Conservation (phyloP, 768 basidiomycete genomes). For the Kwoniella shandongensis region DNA sequence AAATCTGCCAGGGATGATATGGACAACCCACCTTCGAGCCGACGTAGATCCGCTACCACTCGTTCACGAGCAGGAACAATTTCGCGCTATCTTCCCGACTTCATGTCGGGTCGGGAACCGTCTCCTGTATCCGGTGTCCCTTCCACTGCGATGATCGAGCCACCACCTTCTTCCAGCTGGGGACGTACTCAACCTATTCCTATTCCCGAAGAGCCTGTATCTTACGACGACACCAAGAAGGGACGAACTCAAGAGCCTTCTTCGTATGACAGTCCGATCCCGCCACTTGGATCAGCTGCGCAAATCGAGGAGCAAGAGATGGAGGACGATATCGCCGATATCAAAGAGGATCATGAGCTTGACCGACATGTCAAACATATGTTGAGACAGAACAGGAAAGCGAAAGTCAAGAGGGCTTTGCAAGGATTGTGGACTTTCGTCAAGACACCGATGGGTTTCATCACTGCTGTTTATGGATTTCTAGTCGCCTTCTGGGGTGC, state of each 20-base stretch:
- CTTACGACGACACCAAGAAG: not conserved
- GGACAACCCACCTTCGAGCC: not conserved
- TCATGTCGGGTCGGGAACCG: not conserved
- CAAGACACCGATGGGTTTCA: slow-evolving; percentile 76
- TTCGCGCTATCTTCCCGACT: slow-evolving; percentile 5
- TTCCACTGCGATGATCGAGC: not conserved
- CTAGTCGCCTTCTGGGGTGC: slow-evolving; percentile 82
- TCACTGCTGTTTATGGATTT: slow-evolving; percentile 75
- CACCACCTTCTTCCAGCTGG: slow-evolving; percentile 2
- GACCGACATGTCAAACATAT: slow-evolving; percentile 79
- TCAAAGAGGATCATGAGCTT: slow-evolving; percentile 55
- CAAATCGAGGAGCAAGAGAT: slow-evolving; percentile 16
- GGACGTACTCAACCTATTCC: slow-evolving; percentile 2
- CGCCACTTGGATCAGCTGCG: not conserved
- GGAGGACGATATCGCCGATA: slow-evolving; percentile 20
- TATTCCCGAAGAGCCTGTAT: slow-evolving; percentile 7
- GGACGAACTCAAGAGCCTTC: not conserved
- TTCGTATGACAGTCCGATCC: too few relatives aligned
- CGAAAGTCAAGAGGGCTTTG: slow-evolving; percentile 62
- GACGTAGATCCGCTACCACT: slow-evolving; percentile 4
- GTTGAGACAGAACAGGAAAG: slow-evolving; percentile 59
- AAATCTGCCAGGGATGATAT: not conserved
- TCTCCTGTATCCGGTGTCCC: not conserved
- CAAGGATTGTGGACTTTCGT: slow-evolving; percentile 77
- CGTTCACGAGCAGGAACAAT: slow-evolving; percentile 17